These are phyloP conservation scores for Digitaria exilis DNA, from an alignment of 202 grass and related monocot species.

Conservation along the genomic window DNA sequence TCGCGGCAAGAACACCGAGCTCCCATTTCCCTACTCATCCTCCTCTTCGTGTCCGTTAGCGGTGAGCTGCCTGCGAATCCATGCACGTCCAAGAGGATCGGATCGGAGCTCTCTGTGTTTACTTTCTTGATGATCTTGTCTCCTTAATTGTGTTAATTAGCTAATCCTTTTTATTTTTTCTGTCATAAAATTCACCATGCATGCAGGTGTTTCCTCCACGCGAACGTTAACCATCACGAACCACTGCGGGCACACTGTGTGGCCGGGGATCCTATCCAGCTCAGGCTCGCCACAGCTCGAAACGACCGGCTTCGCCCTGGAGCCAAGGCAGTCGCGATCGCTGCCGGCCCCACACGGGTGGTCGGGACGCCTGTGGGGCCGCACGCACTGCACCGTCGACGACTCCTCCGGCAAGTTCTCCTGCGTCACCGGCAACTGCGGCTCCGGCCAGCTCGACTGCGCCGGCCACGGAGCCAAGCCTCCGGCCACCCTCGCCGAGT, in stretches of 20 bases:
- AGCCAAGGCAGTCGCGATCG: slow-evolving; percentile 3
- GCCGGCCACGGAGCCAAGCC: slow-evolving; percentile 32
- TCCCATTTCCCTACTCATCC: background rate
- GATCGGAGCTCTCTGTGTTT: background rate
- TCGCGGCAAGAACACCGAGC: background rate
- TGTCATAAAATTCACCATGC: background rate
- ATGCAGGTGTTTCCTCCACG: slow-evolving; percentile 16
- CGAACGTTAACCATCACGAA: slow-evolving; percentile 26
- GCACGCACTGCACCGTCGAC: background rate
- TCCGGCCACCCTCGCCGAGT: slow-evolving; percentile 60
- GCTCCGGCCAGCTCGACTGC: slow-evolving; percentile 54
- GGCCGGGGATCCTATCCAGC: slow-evolving; percentile 57
- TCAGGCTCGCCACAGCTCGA: slow-evolving; percentile 38
- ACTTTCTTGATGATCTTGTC: no score
- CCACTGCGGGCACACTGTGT: slow-evolving; percentile 58
- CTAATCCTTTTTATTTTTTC: background rate
- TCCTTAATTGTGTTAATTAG: background rate
- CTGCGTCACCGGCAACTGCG: slow-evolving; percentile 63
- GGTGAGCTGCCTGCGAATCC: background rate
- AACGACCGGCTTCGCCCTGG: slow-evolving; percentile 54
- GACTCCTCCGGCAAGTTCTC: slow-evolving; percentile 1
- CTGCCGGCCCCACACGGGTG: background rate
- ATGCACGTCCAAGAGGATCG: background rate
- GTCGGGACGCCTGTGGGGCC: slow-evolving; percentile 13
- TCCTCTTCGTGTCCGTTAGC: background rate